Evolutionary conservation across 208 protist species (phyloP), one percentile per base, ranked within the genome.

Genomic region (Blechomonas ayalai): DNA sequence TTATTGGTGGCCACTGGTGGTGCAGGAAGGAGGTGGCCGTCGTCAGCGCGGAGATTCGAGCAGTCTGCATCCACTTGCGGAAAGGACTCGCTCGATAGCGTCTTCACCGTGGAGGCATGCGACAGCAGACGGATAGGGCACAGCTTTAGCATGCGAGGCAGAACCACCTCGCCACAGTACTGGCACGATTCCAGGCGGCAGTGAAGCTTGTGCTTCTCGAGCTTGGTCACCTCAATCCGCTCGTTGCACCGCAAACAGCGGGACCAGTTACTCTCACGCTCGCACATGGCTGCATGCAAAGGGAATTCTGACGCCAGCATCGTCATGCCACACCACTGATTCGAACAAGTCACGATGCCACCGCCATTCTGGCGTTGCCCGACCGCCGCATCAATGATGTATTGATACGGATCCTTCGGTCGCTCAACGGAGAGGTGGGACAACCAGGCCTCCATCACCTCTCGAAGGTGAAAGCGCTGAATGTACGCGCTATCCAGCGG

Each of bases 321-420:
- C 20, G 70, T 68, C 66, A 79, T 77, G 36, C 69, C 66, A 44
- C 82, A 90, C 82, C 82, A 90, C 15, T 43, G 41, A 56, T 90
- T 90, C 13, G 62, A 56, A 44, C 82, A 90, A 15, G 67, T 86
- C 23, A 86, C 73, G 41, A 90, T 58, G 42, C 76, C 82, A n/a
- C 67, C 57, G 13, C 65, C 70, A 52, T 56, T 58, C 35, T 48
- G 40, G 16, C 65, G 73, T 38, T 86, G 76, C 4, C 58, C 54
- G 12, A 29, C 37, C 5, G 76, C 76, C 32, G 68, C 69, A 9
- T 69, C 59, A n/a, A 86, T 74, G 18, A 90, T 53, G 29, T 58
- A 77, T 33, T 68, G 40, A 42, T 73, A 86, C 0, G 82, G 82
- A 43, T 90, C 76, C 19, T 69, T 53, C 0, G 82, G 82, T 13